Conservation (phyloP, 106 monocot species). For the Amphibolis antarctica region DNA sequence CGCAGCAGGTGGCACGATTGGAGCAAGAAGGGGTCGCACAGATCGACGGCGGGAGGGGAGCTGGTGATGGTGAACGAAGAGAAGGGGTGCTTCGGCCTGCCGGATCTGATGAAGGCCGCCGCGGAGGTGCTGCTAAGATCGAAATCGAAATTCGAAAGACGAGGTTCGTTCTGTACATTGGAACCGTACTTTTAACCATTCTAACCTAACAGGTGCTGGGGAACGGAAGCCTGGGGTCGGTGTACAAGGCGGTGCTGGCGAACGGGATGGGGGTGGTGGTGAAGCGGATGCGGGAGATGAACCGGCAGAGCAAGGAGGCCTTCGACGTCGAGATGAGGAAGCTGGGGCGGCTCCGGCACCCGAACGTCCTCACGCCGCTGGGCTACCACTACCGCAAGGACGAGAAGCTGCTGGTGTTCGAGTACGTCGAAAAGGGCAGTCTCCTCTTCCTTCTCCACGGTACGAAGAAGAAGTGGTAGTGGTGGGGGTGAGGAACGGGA, state of each 20-base stretch:
- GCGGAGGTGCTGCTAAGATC: too few species aligned
- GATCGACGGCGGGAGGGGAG: conserved; percentile 4
- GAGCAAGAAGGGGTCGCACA: background rate
- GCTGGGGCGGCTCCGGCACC: conserved; percentile 48
- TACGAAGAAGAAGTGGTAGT: background rate
- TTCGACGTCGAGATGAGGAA: conserved; percentile 63
- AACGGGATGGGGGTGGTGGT: conserved; percentile 45
- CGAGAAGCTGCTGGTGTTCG: conserved; percentile 61
- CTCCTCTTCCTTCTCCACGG: conserved; percentile 68
- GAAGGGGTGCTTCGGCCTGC: conserved; percentile 42
- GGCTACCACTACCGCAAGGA: conserved; percentile 64
- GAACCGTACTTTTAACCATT: too few species aligned
- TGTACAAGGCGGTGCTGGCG: conserved; percentile 62
- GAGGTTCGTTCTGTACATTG: too few species aligned
- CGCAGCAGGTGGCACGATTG: background rate
- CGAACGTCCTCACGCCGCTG: conserved; percentile 58
- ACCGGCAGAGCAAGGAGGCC: conserved; percentile 29
- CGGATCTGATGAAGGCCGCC: conserved; percentile 78
- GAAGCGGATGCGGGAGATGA: conserved; percentile 68
- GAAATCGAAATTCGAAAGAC: too few species aligned
- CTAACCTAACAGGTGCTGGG: too few species aligned
- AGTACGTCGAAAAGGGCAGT: conserved; percentile 71
- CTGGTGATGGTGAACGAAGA: conserved; percentile 38
- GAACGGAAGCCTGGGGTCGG: conserved; percentile 55
- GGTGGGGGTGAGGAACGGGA: too few species aligned